Evolutionary conservation across 169 alveolate species (phyloP).

Genomic region (Blepharisma undulans): DNA sequence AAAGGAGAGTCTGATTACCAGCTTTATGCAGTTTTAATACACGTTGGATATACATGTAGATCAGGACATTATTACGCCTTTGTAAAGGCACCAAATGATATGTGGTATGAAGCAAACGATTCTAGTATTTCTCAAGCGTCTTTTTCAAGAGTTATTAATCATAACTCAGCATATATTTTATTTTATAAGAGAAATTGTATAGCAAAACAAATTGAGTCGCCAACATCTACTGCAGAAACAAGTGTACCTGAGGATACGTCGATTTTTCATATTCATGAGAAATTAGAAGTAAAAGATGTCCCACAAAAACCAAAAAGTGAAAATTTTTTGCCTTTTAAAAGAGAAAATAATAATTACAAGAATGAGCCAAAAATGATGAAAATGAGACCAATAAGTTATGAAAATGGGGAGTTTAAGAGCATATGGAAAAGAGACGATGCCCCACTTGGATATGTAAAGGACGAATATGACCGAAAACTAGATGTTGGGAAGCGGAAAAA

Average conservation of each 20-base stretch:
- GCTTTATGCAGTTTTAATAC: slow-evolving; percentile 42
- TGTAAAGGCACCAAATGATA: slow-evolving; percentile 31
- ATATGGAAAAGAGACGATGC: neutral
- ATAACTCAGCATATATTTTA: slow-evolving; percentile 25
- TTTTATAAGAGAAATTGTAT: neutral
- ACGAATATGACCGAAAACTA: slow-evolving; percentile 1
- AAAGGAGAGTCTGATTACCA: neutral
- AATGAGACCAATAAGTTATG: neutral
- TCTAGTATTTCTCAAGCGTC: slow-evolving; percentile 16
- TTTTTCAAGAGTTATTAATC: slow-evolving; percentile 4
- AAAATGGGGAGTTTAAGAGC: neutral
- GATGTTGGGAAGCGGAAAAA: slow-evolving; percentile 32
- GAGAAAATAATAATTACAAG: neutral
- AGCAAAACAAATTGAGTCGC: neutral
- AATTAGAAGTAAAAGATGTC: neutral
- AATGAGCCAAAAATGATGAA: neutral
- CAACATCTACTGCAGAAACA: neutral
- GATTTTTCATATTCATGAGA: neutral
- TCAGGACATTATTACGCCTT: slow-evolving; percentile 42
- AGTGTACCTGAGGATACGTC: neutral
- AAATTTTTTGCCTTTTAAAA: neutral
- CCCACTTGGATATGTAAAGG: slow-evolving; percentile 31
- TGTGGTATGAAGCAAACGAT: slow-evolving; percentile 40
- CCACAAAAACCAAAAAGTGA: neutral
- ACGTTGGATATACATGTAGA: slow-evolving; percentile 33